Evolutionary conservation across 179 eudicot genomes (phyloP).

Genomic region (Amaranthus tricolor): DNA sequence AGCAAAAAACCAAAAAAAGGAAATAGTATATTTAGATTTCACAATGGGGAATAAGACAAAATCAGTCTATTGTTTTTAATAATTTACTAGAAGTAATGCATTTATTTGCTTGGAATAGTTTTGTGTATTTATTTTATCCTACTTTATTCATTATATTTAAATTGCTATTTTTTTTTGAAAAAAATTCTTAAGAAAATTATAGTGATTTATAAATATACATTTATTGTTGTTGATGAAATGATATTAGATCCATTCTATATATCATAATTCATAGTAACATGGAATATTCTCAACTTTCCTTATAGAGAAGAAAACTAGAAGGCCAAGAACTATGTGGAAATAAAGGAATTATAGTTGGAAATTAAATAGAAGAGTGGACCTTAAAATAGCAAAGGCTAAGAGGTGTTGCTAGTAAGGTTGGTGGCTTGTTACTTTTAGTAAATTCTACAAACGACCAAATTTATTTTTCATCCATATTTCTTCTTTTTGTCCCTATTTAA

Average conservation of each 20-base stretch:
- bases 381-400: slow-evolving; percentile 7
- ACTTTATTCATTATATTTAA: background rate
- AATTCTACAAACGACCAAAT: too few relatives aligned
- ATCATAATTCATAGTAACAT: background rate
- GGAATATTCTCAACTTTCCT: background rate
- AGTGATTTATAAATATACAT: background rate
- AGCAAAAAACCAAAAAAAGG: too few relatives aligned
- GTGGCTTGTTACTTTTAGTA: too few relatives aligned
- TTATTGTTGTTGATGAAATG: background rate
- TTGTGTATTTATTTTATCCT: too few relatives aligned
- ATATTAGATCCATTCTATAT: background rate
- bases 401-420: background rate
- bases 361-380: slow-evolving; percentile 7
- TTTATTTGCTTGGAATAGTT: too few relatives aligned
- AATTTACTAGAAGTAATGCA: too few relatives aligned
- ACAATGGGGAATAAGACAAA: too few relatives aligned
- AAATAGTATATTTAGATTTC: too few relatives aligned
- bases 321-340: background rate
- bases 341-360: slow-evolving; percentile 4
- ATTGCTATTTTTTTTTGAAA: background rate
- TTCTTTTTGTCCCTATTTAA: too few relatives aligned
- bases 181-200: background rate
- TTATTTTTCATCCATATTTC: too few relatives aligned
- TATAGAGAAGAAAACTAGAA: background rate
- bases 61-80: too few relatives aligned